phyloP scores from a whole-genome alignment of 2,329 filamentous ascomycete genomes.

The Alternaria sp. region DNA sequence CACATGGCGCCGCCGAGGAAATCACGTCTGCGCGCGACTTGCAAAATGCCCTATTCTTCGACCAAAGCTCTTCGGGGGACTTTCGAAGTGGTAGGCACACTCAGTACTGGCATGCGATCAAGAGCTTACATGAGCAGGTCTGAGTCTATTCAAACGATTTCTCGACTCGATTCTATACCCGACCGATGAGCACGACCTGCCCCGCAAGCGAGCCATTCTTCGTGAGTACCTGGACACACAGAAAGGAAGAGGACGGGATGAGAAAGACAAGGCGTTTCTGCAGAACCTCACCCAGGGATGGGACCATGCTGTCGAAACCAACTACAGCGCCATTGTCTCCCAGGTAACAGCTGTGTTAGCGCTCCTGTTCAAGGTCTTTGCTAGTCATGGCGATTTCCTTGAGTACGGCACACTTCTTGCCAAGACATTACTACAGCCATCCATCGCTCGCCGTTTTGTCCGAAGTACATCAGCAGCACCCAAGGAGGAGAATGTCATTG shows the following conservation, averaged over 20 bases:
- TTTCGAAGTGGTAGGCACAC: slow-evolving; percentile 42
- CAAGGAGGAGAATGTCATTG: slow-evolving; percentile 86
- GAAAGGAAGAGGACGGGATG: slow-evolving; percentile 58
- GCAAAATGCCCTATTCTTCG: slow-evolving; percentile 49
- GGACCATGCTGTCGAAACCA: slow-evolving; percentile 80
- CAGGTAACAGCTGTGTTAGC: slow-evolving; percentile 82
- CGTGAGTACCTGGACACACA: slow-evolving; percentile 73
- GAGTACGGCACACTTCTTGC: slow-evolving; percentile 80
- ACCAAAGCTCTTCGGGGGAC: slow-evolving; percentile 44
- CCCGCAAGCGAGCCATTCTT: slow-evolving; percentile 66
- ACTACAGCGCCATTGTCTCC: slow-evolving; percentile 82
- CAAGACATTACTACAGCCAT: slow-evolving; percentile 80
- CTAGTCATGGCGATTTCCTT: slow-evolving; percentile 75
- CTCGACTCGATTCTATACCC: slow-evolving; percentile 70
- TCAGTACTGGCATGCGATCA: neutral
- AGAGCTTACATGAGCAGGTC: slow-evolving; percentile 57
- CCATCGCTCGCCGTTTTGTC: slow-evolving; percentile 81
- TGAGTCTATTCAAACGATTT: slow-evolving; percentile 74
- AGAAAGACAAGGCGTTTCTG: slow-evolving; percentile 71
- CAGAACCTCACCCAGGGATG: slow-evolving; percentile 86
- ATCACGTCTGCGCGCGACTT: slow-evolving; percentile 48
- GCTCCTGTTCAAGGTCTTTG: slow-evolving; percentile 80
- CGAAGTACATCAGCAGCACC: slow-evolving; percentile 81
- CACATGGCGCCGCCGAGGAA: slow-evolving; percentile 37
- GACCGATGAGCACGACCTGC: slow-evolving; percentile 59